phyloP scores from a whole-genome alignment of 495 filamentous ascomycete species.

The Tuber borchii region DNA sequence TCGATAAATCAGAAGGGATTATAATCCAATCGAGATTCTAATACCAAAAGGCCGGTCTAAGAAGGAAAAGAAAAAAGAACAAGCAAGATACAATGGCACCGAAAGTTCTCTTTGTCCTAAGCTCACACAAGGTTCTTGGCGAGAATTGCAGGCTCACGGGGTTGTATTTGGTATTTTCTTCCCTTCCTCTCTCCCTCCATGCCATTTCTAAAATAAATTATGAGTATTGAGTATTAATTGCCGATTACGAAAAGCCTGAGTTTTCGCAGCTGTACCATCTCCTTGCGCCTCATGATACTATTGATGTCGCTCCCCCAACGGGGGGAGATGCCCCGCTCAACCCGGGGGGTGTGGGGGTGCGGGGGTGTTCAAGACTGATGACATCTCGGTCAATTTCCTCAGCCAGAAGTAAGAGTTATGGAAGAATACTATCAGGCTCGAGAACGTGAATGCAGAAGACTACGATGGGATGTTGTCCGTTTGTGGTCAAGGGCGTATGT shows the following conservation, averaged over 20 bases:
- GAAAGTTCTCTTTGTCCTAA: slow-evolving; percentile 64
- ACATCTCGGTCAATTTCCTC: slow-evolving; percentile 50
- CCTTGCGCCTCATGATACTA: slow-evolving; percentile 50
- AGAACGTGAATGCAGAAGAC: slow-evolving; percentile 50
- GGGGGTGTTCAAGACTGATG: slow-evolving; percentile 54
- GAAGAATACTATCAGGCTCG: slow-evolving; percentile 56
- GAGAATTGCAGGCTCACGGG: slow-evolving; percentile 54
- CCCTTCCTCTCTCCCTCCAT: too few relatives aligned
- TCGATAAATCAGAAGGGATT: background rate
- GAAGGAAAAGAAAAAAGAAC: slow-evolving; percentile 11
- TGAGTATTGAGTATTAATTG: slow-evolving; percentile 10
- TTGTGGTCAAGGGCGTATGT: slow-evolving; percentile 68
- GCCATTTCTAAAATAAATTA: background rate
- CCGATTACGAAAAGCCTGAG: slow-evolving; percentile 51
- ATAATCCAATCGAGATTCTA: background rate
- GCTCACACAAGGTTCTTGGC: slow-evolving; percentile 54
- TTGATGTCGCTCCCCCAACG: slow-evolving; percentile 60
- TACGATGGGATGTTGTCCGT: slow-evolving; percentile 68
- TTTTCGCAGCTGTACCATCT: slow-evolving; percentile 63
- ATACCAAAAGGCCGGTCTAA: background rate
- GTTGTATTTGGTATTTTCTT: slow-evolving; percentile 56
- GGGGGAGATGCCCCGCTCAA: slow-evolving; percentile 66
- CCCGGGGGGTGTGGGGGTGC: slow-evolving; percentile 57
- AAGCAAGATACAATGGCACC: slow-evolving; percentile 40
- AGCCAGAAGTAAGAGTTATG: slow-evolving; percentile 52